These are phyloP conservation scores for Aspergillus leporis DNA, from an alignment of 495 filamentous ascomycete genomes.

Conservation along the genomic window DNA sequence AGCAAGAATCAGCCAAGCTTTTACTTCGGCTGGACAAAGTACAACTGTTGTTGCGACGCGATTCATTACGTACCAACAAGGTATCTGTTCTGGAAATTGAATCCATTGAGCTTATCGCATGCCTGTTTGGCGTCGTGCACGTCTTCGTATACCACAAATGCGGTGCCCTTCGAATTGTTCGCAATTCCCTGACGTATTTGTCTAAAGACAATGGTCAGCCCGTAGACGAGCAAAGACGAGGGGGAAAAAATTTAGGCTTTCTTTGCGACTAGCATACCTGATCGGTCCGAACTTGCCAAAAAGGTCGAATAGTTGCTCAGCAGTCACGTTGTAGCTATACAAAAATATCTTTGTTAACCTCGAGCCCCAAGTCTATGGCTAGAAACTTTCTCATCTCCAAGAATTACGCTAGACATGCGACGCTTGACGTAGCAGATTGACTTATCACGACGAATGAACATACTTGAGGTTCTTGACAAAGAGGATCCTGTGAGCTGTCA, in stretches of 20 bases:
- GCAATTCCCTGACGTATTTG: constrained; percentile 99
- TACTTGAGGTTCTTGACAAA: constrained; percentile 98
- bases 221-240: not conserved
- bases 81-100: constrained; percentile 99
- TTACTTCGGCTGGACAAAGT: not conserved
- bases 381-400: not conserved
- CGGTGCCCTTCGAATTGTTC: constrained; percentile 95
- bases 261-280: constrained; percentile 59
- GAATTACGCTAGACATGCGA: constrained; percentile 6
- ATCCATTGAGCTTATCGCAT: constrained; percentile 98
- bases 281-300: constrained; percentile 94
- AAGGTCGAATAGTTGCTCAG: constrained; percentile 91
- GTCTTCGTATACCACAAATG: constrained; percentile 98
- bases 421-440: constrained; percentile 11
- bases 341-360: constrained; percentile 16
- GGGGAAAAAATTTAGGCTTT: not conserved
- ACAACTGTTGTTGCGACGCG: not conserved
- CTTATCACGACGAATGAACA: constrained; percentile 32
- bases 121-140: constrained; percentile 98
- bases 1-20: constrained; percentile 15
- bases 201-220: constrained; percentile 43
- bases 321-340: constrained; percentile 87
- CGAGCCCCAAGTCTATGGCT: not conserved
- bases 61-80: constrained; percentile 77
- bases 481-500: constrained; percentile 66